These are phyloP conservation scores for Cladosporium oxysporum DNA, from an alignment of 2,329 filamentous ascomycete genomes.

Conservation along the genomic window DNA sequence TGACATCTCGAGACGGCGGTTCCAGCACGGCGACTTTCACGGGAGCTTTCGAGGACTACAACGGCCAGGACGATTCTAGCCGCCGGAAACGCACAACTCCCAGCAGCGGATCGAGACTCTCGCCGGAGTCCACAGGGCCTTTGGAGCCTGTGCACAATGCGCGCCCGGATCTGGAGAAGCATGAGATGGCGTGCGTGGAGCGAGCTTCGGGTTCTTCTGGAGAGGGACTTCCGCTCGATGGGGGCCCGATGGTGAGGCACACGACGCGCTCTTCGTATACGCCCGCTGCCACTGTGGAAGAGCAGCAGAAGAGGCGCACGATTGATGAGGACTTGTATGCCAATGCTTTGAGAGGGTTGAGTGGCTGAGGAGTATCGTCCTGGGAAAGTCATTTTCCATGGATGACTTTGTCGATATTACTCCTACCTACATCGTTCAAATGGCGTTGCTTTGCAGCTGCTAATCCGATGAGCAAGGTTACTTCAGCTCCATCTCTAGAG, in stretches of 20 bases:
- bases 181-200: conserved; percentile 13
- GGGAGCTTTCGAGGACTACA: conserved; percentile 16
- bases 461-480: neutral
- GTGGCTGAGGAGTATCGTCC: neutral
- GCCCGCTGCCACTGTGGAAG: conserved; percentile 1
- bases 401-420: neutral
- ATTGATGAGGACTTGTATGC: conserved; percentile 16
- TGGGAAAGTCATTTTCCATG: neutral
- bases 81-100: neutral
- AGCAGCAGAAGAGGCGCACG: conserved; percentile 3
- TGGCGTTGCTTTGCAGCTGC: neutral
- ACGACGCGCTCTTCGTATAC: neutral
- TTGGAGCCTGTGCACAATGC: neutral
- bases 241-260: neutral
- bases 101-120: neutral
- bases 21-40: conserved; percentile 5
- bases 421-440: neutral
- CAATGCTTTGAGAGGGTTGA: conserved; percentile 8
- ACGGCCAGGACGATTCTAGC: neutral
- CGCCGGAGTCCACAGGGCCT: neutral
- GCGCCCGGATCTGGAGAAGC: neutral
- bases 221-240: neutral
- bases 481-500: neutral
- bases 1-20: conserved; percentile 17
- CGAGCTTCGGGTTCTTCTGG: conserved; percentile 7